Base-by-base conservation (phyloP, 2,329 filamentous ascomycete genomes). In the Aspergillus pseudonomiae region DNA sequence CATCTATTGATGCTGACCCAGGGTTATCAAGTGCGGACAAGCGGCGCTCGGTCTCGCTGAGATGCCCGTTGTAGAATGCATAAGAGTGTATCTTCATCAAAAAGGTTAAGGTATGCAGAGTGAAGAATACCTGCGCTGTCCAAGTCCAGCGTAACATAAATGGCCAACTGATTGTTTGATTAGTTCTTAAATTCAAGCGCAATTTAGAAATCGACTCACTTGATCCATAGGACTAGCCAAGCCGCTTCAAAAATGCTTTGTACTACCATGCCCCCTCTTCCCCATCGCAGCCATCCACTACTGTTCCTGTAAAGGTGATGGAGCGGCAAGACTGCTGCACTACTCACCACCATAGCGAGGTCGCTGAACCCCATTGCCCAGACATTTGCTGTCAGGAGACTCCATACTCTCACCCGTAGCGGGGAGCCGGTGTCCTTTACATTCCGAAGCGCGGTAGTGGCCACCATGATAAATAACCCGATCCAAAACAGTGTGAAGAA, bases 51-150 rank as follows among this genome's bases (percentile, higher is more conserved):
- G 93, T 96, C 77, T 95, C 92, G 69, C 91, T 92, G 19, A 99
- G 84, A 77, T 99, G 95, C 12, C 95, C 95, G 72, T 97, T 98
- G 82, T 99, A 99, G 78, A 98, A 99, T 28, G 93, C 91, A 74
- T 97, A 99, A 6, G 94, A 97, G 78, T 99, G 95, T 88, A 98
- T 95, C 83, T 99, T 99, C 95, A 99, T 99, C 57, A 97, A 88
- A 24, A 99, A 84, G 9, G 92, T 90, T 79, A 99, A 88, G 50
- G 93, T 90, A 78, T 99, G 95, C 39, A 99, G 83, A 12, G 94
- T 90, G 70, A 99, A 87, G 77, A 96, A 99, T 45, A 99, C 95
- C 75, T 98, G 95, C 3, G 94, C 90, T 0, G 95, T 99, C 95
- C 95, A 99, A 3, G 93, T 92, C 95, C 95, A 99, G 58, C 91